Evolutionary conservation across 352 stramenopile genomes (phyloP), one percentile per base, ranked within the genome.

Genomic region (Phytophthora fragariae): DNA sequence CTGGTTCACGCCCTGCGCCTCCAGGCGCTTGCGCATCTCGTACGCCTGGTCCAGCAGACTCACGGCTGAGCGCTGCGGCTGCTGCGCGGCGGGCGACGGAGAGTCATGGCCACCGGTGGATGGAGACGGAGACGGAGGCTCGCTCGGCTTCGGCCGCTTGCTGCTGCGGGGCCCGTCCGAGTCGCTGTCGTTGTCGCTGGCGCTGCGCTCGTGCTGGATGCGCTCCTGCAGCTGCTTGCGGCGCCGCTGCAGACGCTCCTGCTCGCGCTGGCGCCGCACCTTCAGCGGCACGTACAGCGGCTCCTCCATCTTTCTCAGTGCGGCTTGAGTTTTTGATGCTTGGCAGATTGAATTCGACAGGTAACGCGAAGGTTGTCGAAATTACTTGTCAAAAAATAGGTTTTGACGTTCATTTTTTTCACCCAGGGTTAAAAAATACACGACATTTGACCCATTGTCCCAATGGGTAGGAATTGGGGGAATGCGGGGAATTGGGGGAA

Each of bases 11-110:
- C 89, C 89, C 24, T 84, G 80, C 24, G 88, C 81, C 60, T 96
- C 89, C 76, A 90, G 62, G 53, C 81, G 70, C 70, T 94, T 94
- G 70, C 86, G 85, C 84, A 95, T 89, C 77, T 95, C 81, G 70
- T 94, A 94, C 58, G 86, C 85, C 60, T 96, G 86, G 67, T 97
- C 89, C 53, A 95, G 77, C 39, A 95, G 77, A 72, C 86, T 95
- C 65, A 95, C 79, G 31, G 54, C 85, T 37, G 89, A 94, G 7
- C 79, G 24, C 59, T 78, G 70, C 3, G 66, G 57, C 41, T 55
- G 66, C 35, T 19, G 27, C 33, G 1, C 10, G 24, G 10, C 24
- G 19, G 2, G 46, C 14, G 46, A n/a, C n/a, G 35, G 35, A 41
- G 35, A 10, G 35, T 41, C 35, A 41, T 41, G 35, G 4, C 0